A percentile compares a stretch with the other conserved stretches of the same genome.
Conservation (phyloP, 1,284 basidiomycete species). For the Ustilago bromivora region DNA sequence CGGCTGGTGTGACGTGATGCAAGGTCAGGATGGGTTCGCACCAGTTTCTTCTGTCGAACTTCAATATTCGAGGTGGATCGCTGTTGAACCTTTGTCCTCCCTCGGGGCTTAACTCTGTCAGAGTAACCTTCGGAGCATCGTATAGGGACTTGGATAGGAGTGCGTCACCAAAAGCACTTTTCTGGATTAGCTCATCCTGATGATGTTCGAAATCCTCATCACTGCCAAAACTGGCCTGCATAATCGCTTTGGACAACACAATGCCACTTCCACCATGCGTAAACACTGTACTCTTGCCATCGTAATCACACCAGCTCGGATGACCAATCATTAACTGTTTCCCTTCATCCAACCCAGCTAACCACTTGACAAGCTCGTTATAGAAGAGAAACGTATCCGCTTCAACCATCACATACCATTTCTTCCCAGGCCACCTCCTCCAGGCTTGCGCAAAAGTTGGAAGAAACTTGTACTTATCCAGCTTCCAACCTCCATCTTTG, state of each 20-base stretch:
- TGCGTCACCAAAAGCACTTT: conserved; percentile 46
- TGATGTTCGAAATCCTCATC: conserved; percentile 34
- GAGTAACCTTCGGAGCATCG: conserved; percentile 13
- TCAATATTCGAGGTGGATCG: conserved; percentile 29
- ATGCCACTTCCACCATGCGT: conserved; percentile 48
- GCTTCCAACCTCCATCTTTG: conserved; percentile 44
- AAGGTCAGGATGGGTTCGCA: conserved; percentile 43
- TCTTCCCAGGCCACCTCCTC: conserved; percentile 23
- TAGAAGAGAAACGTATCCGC: conserved; percentile 58
- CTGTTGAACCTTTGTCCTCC: conserved; percentile 35
- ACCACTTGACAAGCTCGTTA: conserved; percentile 35
- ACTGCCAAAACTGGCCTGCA: conserved; percentile 34
- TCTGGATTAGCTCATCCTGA: conserved; percentile 28
- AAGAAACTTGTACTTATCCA: conserved; percentile 58
- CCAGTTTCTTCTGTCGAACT: conserved; percentile 28
- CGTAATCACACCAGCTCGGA: conserved; percentile 39
- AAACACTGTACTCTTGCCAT: conserved; percentile 32
- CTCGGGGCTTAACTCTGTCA: conserved; percentile 21
- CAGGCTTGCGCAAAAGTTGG: conserved; percentile 46
- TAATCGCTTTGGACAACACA: conserved; percentile 23
- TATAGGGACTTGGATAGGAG: conserved; percentile 47
- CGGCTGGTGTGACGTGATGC: conserved; percentile 48
- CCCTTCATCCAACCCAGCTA: conserved; percentile 8
- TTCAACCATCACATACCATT: conserved; percentile 56
- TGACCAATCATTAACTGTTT: conserved; percentile 41